Evolutionary conservation across 1,284 basidiomycete species (phyloP).

Genomic region (Rhodotorula sp.): DNA sequence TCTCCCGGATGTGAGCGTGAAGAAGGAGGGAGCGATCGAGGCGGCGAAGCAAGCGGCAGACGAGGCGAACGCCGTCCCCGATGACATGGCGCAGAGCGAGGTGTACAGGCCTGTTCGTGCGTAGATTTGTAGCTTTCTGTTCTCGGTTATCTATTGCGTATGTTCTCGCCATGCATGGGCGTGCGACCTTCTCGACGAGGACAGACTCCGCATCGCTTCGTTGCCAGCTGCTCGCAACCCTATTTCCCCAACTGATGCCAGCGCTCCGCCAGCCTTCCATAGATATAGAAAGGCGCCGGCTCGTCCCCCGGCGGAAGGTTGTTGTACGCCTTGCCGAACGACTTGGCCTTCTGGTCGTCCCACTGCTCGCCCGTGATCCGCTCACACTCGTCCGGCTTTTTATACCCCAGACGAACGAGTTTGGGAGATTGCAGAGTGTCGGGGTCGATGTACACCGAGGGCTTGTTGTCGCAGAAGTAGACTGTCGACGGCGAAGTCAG

Average conservation of each 20-base stretch:
- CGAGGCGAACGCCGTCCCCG: background rate
- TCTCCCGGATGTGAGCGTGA: background rate
- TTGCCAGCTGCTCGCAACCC: background rate
- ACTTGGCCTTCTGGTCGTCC: conserved; percentile 21
- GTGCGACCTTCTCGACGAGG: too few species aligned
- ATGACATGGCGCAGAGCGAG: background rate
- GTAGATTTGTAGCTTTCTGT: too few species aligned
- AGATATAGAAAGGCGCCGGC: conserved; percentile 13
- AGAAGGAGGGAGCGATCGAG: background rate
- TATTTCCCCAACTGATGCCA: conserved; percentile 25
- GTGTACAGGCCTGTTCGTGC: conserved; percentile 1
- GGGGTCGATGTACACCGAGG: conserved; percentile 34
- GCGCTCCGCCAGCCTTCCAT: conserved; percentile 16
- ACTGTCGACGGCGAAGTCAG: conserved; percentile 14
- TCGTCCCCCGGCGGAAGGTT: conserved; percentile 13
- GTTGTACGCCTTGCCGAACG: conserved; percentile 17
- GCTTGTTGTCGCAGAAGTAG: conserved; percentile 50
- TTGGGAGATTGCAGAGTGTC: conserved; percentile 13
- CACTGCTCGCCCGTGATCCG: conserved; percentile 19
- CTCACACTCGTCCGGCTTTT: conserved; percentile 12
- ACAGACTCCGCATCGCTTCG: background rate
- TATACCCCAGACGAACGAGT: conserved; percentile 8
- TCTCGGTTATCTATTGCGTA: too few species aligned
- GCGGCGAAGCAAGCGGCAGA: conserved; percentile 3
- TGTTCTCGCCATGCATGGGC: too few species aligned